Percentiles rank a stretch among this genome's conserved stretches.
Conservation (phyloP, 176 grass and related monocot species). For the Raddia distichophylla region DNA sequence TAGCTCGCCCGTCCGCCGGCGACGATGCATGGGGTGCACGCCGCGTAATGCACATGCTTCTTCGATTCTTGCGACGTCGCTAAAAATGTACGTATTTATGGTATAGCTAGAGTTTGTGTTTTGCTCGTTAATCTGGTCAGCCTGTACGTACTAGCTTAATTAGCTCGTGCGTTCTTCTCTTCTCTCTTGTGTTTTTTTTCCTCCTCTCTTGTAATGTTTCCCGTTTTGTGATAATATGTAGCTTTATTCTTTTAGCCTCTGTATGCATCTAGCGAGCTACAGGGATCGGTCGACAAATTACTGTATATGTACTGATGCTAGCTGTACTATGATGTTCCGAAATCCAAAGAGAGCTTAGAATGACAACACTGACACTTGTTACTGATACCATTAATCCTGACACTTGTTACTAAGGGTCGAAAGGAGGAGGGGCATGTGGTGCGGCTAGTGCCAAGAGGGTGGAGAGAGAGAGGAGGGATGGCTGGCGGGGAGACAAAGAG, state of each 20-base stretch:
- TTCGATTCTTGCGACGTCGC: neutral
- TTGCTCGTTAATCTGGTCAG: neutral
- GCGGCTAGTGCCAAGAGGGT: no score
- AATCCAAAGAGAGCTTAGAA: neutral
- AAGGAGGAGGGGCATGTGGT: no score
- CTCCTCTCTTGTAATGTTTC: neutral
- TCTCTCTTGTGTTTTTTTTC: neutral
- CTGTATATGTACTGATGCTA: neutral
- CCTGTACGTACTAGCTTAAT: conserved; percentile 25
- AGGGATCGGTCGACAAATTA: neutral
- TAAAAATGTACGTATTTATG: neutral
- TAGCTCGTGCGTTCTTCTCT: neutral
- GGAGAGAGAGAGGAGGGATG: no score
- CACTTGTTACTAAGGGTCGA: no score
- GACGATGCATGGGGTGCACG: no score
- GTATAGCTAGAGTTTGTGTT: neutral
- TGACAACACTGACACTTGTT: neutral
- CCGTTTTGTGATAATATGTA: neutral
- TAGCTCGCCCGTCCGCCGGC: neutral
- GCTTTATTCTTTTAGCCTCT: neutral
- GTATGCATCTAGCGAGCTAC: neutral
- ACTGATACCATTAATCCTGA: neutral
- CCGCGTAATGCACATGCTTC: neutral
- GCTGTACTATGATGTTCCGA: neutral
- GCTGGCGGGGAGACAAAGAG: no score